Conservation (phyloP, 2,329 filamentous ascomycete genomes). For the Colletotrichum sidae region DNA sequence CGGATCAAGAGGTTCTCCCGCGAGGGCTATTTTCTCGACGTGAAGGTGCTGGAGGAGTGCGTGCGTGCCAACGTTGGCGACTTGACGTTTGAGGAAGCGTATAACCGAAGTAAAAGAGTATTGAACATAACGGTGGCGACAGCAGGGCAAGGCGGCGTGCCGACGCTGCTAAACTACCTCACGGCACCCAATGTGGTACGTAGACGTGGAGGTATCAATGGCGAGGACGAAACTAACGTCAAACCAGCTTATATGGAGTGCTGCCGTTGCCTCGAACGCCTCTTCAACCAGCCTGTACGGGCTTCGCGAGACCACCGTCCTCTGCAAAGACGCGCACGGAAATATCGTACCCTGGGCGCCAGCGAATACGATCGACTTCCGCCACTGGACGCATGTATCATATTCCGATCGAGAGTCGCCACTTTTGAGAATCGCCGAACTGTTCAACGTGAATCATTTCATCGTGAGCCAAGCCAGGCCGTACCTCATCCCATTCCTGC, state of each 20-base stretch:
- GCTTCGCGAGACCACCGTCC: constrained; percentile 71
- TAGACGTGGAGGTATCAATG: constrained; percentile 41
- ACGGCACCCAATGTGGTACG: constrained; percentile 92
- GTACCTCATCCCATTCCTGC: constrained; percentile 87
- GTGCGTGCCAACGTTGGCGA: constrained; percentile 88
- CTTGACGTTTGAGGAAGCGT: constrained; percentile 93
- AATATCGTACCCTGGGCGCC: constrained; percentile 80
- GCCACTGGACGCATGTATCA: constrained; percentile 74
- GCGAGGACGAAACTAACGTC: constrained; percentile 24
- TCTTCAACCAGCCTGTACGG: constrained; percentile 74
- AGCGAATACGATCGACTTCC: constrained; percentile 70
- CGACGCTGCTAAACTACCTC: constrained; percentile 89
- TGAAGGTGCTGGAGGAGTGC: constrained; percentile 83
- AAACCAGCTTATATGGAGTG: constrained; percentile 79
- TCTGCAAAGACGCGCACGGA: constrained; percentile 82
- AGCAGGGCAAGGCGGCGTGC: constrained; percentile 78
- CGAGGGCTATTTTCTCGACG: constrained; percentile 87
- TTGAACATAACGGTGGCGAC: constrained; percentile 93
- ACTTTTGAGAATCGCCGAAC: constrained; percentile 79
- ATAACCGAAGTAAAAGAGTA: constrained; percentile 83
- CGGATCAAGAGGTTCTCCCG: constrained; percentile 76
- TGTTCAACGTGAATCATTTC: constrained; percentile 96
- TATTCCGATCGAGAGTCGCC: constrained; percentile 74
- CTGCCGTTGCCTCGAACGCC: constrained; percentile 81
- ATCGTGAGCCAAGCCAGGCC: constrained; percentile 93